These are phyloP conservation scores for Pseudopithomyces chartarum DNA, from an alignment of 2,329 filamentous ascomycete species.

Conservation along the genomic window DNA sequence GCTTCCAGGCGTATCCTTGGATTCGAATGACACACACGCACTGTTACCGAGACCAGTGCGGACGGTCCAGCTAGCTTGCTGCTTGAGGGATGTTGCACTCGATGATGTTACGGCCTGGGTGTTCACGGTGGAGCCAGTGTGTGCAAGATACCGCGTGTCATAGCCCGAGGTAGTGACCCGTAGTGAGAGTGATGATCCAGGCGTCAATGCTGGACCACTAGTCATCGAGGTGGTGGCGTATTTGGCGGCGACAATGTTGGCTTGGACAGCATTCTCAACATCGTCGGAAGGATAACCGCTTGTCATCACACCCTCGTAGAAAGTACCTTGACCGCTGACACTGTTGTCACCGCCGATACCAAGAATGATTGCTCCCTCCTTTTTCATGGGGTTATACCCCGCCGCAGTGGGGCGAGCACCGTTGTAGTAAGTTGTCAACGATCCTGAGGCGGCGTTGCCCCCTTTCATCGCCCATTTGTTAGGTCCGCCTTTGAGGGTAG, in stretches of 20 bases:
- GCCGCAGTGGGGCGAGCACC: slow-evolving; percentile 57
- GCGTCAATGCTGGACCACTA: slow-evolving; percentile 54
- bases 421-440: slow-evolving; percentile 63
- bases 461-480: slow-evolving; percentile 66
- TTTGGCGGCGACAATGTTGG: slow-evolving; percentile 63
- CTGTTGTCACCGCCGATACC: slow-evolving; percentile 74
- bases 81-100: slow-evolving; percentile 55
- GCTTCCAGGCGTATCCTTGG: slow-evolving; percentile 61
- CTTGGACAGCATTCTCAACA: slow-evolving; percentile 63
- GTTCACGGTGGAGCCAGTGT: slow-evolving; percentile 57
- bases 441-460: slow-evolving; percentile 59
- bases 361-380: slow-evolving; percentile 70
- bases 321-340: slow-evolving; percentile 63
- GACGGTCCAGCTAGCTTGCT: slow-evolving; percentile 64
- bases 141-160: slow-evolving; percentile 60
- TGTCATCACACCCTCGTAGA: slow-evolving; percentile 70
- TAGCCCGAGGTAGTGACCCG: slow-evolving; percentile 61
- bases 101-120: slow-evolving; percentile 61
- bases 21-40: slow-evolving; percentile 66
- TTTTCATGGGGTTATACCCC: slow-evolving; percentile 66
- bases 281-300: slow-evolving; percentile 64
- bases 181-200: slow-evolving; percentile 60
- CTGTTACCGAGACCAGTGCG: slow-evolving; percentile 61
- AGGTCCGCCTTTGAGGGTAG: slow-evolving; percentile 61
- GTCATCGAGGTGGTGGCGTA: slow-evolving; percentile 57